phyloP scores from a whole-genome alignment of 495 filamentous ascomycete genomes.

The Tuber aestivum region DNA sequence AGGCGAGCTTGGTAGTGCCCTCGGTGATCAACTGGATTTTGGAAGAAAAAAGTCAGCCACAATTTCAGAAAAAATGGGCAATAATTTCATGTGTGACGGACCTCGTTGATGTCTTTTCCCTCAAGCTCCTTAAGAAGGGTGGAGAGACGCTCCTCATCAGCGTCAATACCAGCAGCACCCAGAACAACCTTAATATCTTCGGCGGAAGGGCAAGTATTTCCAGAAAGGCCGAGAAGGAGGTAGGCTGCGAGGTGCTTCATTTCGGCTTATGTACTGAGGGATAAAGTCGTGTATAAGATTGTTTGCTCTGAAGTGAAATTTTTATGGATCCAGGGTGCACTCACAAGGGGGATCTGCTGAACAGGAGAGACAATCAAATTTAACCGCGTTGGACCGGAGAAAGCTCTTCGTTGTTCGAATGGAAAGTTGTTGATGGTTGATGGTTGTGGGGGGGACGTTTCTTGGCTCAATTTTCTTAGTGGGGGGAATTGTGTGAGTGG shows the following conservation, averaged over 20 bases:
- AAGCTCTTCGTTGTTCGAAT: conserved; percentile 52
- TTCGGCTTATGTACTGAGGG: conserved; percentile 50
- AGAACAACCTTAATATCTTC: conserved; percentile 87
- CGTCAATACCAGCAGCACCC: conserved; percentile 89
- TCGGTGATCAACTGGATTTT: conserved; percentile 73
- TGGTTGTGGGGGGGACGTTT: conserved; percentile 8
- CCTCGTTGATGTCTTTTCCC: conserved; percentile 96
- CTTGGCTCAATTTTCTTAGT: conserved; percentile 43
- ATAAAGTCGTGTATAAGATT: conserved; percentile 26
- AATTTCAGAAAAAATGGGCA: background rate
- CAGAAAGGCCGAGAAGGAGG: conserved; percentile 89
- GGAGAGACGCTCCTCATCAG: conserved; percentile 77
- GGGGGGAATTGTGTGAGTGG: conserved; percentile 36
- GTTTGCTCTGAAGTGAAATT: conserved; percentile 1
- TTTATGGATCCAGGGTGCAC: conserved; percentile 4
- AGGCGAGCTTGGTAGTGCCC: conserved; percentile 89
- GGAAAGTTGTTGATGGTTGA: conserved; percentile 58
- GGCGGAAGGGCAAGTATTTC: conserved; percentile 83
- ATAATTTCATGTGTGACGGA: conserved; percentile 46
- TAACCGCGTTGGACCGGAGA: conserved; percentile 86
- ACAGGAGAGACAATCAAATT: conserved; percentile 90
- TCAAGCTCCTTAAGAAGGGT: conserved; percentile 84
- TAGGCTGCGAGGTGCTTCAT: conserved; percentile 99
- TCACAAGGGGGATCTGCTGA: conserved; percentile 45
- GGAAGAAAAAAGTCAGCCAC: conserved; percentile 15